These are phyloP conservation scores for Lentinula boryana DNA, from an alignment of 768 basidiomycete genomes.

Conservation along the genomic window DNA sequence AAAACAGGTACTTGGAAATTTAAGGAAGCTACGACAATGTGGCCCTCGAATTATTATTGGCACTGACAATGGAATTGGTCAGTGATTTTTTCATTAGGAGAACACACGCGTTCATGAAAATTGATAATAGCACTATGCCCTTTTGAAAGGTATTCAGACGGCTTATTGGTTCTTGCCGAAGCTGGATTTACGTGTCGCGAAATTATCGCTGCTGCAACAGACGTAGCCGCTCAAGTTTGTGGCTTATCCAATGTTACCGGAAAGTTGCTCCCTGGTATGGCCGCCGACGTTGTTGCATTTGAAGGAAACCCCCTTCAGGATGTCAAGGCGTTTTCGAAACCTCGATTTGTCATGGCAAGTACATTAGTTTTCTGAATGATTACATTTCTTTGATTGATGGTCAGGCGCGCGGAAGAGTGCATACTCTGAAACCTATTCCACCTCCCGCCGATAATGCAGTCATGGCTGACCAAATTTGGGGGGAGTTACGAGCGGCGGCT, in stretches of 20 bases:
- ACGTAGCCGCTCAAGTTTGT: constrained; percentile 2
- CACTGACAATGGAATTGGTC: constrained; percentile 6
- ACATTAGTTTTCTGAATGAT: neutral
- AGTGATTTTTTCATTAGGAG: neutral
- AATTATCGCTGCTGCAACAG: constrained; percentile 2
- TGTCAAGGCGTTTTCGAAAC: neutral
- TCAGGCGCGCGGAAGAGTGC: neutral
- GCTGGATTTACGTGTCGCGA: constrained; percentile 1
- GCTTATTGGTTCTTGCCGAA: neutral
- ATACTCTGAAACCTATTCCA: constrained; percentile 1
- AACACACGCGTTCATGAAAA: neutral
- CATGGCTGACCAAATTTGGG: neutral
- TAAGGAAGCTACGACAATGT: neutral
- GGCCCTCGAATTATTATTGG: neutral
- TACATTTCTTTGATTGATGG: neutral
- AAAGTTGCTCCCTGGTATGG: neutral
- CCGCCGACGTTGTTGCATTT: constrained; percentile 2
- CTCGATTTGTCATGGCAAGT: constrained; percentile 1
- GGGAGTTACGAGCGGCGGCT: neutral
- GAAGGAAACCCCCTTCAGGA: constrained; percentile 2
- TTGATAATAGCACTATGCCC: neutral
- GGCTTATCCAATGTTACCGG: neutral
- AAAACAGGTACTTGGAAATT: neutral
- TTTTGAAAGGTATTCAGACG: constrained; percentile 4
- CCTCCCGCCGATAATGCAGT: neutral